A percentile compares a stretch with the other conserved stretches of the same genome.
phyloP scores from a whole-genome alignment of 2,329 filamentous ascomycete genomes.

The Lizonia empirigonia region DNA sequence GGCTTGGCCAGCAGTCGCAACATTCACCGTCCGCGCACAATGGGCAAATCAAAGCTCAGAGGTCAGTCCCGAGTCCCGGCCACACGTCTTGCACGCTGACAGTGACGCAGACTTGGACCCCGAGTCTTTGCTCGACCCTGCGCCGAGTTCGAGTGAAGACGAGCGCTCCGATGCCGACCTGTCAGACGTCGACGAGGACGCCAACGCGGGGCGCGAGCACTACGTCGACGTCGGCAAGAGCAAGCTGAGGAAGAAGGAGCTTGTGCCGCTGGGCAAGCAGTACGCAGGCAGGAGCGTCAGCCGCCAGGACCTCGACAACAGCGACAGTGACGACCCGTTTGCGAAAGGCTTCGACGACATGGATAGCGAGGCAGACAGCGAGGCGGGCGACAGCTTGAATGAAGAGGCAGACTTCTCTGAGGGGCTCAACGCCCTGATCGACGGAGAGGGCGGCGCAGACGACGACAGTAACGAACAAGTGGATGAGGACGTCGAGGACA shows the following conservation, averaged over 20 bases:
- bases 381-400: conserved; percentile 20
- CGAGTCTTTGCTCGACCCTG: conserved; percentile 67
- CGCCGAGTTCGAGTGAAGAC: conserved; percentile 61
- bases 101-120: conserved; percentile 74
- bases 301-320: conserved; percentile 64
- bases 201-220: conserved; percentile 76
- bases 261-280: conserved; percentile 72
- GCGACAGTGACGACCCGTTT: conserved; percentile 61
- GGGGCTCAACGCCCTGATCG: conserved; percentile 50
- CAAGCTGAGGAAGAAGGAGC: conserved; percentile 76
- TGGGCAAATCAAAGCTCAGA: conserved; percentile 41
- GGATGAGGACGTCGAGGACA: conserved; percentile 53
- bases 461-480: conserved; percentile 33
- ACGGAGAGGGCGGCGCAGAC: conserved; percentile 57
- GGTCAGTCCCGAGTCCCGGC: conserved; percentile 22
- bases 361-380: conserved; percentile 38
- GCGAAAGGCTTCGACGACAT: conserved; percentile 52
- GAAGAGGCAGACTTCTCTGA: conserved; percentile 26
- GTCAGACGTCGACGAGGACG: conserved; percentile 48
- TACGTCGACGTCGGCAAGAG: conserved; percentile 85
- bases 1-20: conserved; percentile 5
- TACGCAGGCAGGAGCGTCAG: conserved; percentile 81
- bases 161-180: conserved; percentile 58
- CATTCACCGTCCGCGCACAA: conserved; percentile 12
- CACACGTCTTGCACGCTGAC: neutral